A percentile compares a stretch with the other conserved stretches of the same genome.
phyloP scores from a whole-genome alignment of 148 eudicot genomes.

The Polygonum maritimum region DNA sequence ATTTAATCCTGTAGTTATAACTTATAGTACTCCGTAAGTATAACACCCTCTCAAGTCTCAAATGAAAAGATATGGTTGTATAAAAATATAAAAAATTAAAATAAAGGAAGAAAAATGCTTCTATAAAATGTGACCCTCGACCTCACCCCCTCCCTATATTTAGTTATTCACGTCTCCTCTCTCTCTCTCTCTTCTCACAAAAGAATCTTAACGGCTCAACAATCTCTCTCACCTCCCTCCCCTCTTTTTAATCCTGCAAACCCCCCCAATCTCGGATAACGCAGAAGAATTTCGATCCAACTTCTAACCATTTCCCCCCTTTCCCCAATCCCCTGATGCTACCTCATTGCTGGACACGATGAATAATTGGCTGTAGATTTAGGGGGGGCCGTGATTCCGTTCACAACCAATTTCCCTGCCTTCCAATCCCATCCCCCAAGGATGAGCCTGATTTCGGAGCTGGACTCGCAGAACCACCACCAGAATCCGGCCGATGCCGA shows the following conservation, averaged over 20 bases:
- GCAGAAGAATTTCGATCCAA: background rate
- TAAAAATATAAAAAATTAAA: background rate
- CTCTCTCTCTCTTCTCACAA: background rate
- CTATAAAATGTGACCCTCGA: background rate
- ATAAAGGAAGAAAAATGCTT: background rate
- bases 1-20: no score
- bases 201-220: conserved; percentile 18
- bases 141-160: conserved; percentile 1
- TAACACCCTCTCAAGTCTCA: no score
- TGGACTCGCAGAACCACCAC: background rate
- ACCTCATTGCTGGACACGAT: background rate
- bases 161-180: background rate
- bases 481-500: background rate
- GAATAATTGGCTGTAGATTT: background rate
- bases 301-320: background rate
- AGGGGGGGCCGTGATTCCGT: background rate
- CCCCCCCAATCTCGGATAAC: conserved; percentile 3
- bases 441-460: conserved; percentile 3
- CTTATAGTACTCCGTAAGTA: no score
- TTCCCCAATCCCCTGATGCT: background rate
- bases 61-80: no score
- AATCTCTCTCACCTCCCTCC: background rate
- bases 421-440: background rate
- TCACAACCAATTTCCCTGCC: background rate
- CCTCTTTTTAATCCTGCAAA: background rate